A percentile compares a stretch with the other conserved stretches of the same genome.
Evolutionary conservation across 2,329 filamentous ascomycete species (phyloP).

Genomic region (Chaetomium globosum): DNA sequence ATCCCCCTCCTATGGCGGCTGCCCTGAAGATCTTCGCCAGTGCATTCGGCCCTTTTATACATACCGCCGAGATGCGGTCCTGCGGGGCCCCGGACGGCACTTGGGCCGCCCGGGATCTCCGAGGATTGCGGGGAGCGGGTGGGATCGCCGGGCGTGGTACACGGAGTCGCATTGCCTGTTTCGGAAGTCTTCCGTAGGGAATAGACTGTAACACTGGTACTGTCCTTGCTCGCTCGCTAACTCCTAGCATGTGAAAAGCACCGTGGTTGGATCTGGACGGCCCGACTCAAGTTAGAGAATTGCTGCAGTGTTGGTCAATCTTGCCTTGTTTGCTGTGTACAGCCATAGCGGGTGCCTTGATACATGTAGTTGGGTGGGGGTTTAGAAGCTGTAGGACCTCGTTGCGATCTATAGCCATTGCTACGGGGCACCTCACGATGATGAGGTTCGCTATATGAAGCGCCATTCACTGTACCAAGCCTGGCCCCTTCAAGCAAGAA

Average conservation of each 20-base stretch:
- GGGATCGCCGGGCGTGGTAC: slow-evolving; percentile 11
- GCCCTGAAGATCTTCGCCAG: slow-evolving; percentile 12
- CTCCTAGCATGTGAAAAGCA: not conserved
- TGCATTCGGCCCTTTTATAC: slow-evolving; percentile 34
- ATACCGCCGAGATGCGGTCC: slow-evolving; percentile 15
- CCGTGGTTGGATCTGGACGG: slow-evolving; percentile 10
- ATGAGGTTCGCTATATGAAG: not conserved
- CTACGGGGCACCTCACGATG: not conserved
- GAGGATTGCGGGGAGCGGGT: slow-evolving; percentile 25
- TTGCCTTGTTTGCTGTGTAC: not conserved
- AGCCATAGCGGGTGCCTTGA: not conserved
- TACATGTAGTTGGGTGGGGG: no score
- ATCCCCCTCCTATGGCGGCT: not conserved
- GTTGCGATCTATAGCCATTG: not conserved
- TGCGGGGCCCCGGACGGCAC: slow-evolving; percentile 25
- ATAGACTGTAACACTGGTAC: not conserved
- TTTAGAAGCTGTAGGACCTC: no score
- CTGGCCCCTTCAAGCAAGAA: no score
- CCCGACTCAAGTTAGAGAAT: slow-evolving; percentile 21
- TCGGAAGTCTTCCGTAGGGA: slow-evolving; percentile 9
- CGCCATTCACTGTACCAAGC: not conserved
- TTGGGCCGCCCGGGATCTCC: slow-evolving; percentile 10
- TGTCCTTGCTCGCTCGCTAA: not conserved
- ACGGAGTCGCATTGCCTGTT: slow-evolving; percentile 22
- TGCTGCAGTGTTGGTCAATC: not conserved